Base-by-base conservation (phyloP, 2,329 filamentous ascomycete genomes). In the Fusarium denticulatum region DNA sequence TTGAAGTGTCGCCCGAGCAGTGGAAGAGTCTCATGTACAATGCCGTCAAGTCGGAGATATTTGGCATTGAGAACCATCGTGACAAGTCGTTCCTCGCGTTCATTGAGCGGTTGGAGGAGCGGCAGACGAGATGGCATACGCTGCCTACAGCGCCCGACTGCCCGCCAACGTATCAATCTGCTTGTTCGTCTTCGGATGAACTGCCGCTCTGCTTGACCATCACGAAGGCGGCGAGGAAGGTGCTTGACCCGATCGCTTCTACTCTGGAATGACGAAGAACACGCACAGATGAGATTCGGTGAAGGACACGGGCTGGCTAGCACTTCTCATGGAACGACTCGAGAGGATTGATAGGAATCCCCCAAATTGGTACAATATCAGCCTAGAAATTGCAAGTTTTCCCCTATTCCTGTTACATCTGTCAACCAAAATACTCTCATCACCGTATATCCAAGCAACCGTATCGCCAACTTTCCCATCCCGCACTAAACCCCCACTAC, bases 21-120 rank as follows among this genome's bases (percentile, higher is more conserved):
- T 60, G 60, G 60, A 64, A 61, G 36, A 30, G 56, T 49, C 18
- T 64, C 20, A 61, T 62, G 61, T 64, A 61, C 24, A 30, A 22
- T 30, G 56, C 7, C 6, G 37, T 61, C 16, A 64, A 26, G 14
- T 64, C 36, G 20, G 61, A 61, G 37, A 64, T 64, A 16, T 49
- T 61, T 26, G 56, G 56, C 5, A 61, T 50, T 22, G 16, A 36
- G 15, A 60, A 32, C 10, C 37, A n/a, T 34, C 28, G 30, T 6
- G 43, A 61, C 3, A 43, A 43, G 16, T 43, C 61, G 3, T 61
- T 64, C 36, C 1, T 50, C 18, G 36, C 28, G 2, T 61, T 64
- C 24, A 36, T 64, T 34, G 61, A 61, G 26, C 43, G 43, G 13
- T 16, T 64, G 18, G 61, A 64, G 32, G 30, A 64, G 59, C 56